These are phyloP conservation scores for Asclepias syriaca DNA, from an alignment of 257 asterid genomes.

Conservation along the genomic window DNA sequence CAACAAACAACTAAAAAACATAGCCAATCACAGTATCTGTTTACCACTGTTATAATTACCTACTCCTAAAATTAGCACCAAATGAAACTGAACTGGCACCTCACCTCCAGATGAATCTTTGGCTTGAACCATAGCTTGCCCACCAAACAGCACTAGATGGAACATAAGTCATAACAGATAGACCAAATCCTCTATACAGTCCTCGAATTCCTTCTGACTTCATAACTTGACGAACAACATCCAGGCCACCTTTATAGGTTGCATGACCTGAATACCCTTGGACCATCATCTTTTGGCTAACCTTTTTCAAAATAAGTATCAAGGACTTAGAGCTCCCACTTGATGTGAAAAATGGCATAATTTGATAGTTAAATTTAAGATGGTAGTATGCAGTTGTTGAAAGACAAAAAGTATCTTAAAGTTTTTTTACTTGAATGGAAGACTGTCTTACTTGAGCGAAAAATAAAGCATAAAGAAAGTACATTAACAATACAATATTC, in stretches of 20 bases:
- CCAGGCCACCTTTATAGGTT: conserved; percentile 70
- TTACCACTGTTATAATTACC: not conserved
- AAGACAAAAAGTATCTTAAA: not conserved
- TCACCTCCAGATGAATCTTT: conserved; percentile 87
- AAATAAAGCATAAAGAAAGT: not conserved
- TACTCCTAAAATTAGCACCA: conserved; percentile 9
- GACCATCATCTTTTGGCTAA: conserved; percentile 88
- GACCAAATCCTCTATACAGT: conserved; percentile 90
- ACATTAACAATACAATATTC: not conserved
- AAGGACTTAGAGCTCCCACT: conserved; percentile 12
- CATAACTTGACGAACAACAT: conserved; percentile 77
- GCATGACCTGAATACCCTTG: conserved; percentile 88
- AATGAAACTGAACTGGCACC: conserved; percentile 11
- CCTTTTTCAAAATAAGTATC: conserved; percentile 45
- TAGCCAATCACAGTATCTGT: not conserved
- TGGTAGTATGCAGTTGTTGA: not conserved
- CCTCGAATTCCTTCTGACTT: conserved; percentile 91
- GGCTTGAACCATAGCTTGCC: conserved; percentile 99
- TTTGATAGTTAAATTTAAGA: not conserved
- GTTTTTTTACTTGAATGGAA: not conserved
- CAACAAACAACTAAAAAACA: not conserved
- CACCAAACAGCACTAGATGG: conserved; percentile 99
- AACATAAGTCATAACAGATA: conserved; percentile 82
- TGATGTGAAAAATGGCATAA: not conserved
- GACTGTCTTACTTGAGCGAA: not conserved